Percentiles rank a stretch among this genome's conserved stretches.
Evolutionary conservation across 164 flowering plant species (phyloP).

Genomic region (Berberis vulgaris): DNA sequence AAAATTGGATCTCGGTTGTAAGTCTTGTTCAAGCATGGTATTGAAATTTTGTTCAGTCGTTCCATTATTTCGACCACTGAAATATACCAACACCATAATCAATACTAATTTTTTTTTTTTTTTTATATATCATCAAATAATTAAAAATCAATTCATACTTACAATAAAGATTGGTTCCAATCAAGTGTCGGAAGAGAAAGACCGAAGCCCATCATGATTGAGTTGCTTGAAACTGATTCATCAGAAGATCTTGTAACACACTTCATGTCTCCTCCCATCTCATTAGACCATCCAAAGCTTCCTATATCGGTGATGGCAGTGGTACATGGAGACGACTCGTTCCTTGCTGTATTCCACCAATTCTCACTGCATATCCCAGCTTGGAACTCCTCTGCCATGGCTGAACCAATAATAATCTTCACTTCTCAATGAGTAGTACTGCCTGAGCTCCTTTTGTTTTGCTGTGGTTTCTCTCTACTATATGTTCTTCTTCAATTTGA

Average conservation of each 20-base stretch:
- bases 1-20: slow-evolving; percentile 22
- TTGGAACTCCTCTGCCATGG: slow-evolving; percentile 50
- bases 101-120: neutral
- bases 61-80: slow-evolving; percentile 25
- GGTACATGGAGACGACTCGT: slow-evolving; percentile 40
- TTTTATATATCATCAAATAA: neutral
- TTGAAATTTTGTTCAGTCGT: slow-evolving; percentile 24
- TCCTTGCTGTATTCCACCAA: slow-evolving; percentile 53
- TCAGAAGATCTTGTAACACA: slow-evolving; percentile 20
- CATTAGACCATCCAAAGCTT: slow-evolving; percentile 32
- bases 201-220: slow-evolving; percentile 41
- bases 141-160: slow-evolving; percentile 16
- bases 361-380: slow-evolving; percentile 27
- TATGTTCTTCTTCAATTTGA: neutral
- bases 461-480: neutral
- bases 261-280: slow-evolving; percentile 21
- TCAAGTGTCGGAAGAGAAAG: slow-evolving; percentile 32
- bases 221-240: slow-evolving; percentile 25
- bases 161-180: slow-evolving; percentile 53
- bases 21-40: slow-evolving; percentile 31
- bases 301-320: slow-evolving; percentile 22
- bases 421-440: neutral
- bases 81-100: neutral
- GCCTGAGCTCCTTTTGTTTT: neutral
- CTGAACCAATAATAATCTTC: neutral